A percentile compares a stretch with the other conserved stretches of the same genome.
These are phyloP conservation scores for Phascolomyces articulosus DNA, from an alignment of 371 early-diverging fungal genomes.

Conservation along the genomic window DNA sequence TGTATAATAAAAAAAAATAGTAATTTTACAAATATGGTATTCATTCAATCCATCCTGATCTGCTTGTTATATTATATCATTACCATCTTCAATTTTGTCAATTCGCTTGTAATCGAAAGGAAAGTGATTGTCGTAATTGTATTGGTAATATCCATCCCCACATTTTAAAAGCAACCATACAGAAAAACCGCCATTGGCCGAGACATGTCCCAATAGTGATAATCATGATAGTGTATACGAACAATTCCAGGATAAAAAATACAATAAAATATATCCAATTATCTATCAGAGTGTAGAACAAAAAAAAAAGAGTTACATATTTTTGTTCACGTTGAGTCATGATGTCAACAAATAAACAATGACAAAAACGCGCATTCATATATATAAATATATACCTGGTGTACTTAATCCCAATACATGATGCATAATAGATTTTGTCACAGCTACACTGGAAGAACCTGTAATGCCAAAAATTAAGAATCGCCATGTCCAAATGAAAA, in stretches of 20 bases:
- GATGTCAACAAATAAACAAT: no score
- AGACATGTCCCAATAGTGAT: slow-evolving; percentile 37
- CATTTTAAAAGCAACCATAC: slow-evolving; percentile 30
- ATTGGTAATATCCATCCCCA: slow-evolving; percentile 37
- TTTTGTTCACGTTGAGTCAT: no score
- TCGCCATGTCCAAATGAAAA: slow-evolving; percentile 35
- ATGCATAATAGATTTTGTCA: slow-evolving; percentile 26
- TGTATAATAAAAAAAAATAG: no score
- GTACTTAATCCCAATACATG: neutral
- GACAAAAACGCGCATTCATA: neutral
- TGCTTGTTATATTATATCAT: no score
- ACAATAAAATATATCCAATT: slow-evolving; percentile 32
- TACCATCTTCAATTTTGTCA: no score
- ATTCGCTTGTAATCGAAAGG: neutral
- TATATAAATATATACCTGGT: slow-evolving; percentile 11
- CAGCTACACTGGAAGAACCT: slow-evolving; percentile 44
- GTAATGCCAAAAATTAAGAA: slow-evolving; percentile 41
- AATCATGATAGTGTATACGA: slow-evolving; percentile 42
- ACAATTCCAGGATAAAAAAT: slow-evolving; percentile 39
- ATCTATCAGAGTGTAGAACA: slow-evolving; percentile 4
- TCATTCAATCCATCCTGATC: no score
- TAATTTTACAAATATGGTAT: no score
- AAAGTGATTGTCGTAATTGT: neutral
- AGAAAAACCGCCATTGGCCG: slow-evolving; percentile 46
- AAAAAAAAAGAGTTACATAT: no score